phyloP scores from a whole-genome alignment of 2,329 filamentous ascomycete genomes.

The Alternaria sp. region DNA sequence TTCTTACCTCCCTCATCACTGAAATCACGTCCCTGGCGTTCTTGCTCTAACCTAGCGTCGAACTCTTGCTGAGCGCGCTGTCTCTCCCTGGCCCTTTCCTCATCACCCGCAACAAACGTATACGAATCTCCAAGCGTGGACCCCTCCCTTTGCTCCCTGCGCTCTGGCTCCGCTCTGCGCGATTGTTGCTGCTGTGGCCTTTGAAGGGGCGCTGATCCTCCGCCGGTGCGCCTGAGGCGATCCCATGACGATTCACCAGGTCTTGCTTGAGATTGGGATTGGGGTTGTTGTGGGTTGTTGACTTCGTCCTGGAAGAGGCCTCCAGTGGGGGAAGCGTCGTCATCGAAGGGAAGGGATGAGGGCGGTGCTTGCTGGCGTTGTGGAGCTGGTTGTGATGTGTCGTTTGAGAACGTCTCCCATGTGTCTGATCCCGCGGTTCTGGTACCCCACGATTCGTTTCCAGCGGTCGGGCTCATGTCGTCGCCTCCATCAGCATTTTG shows the following conservation, averaged over 20 bases:
- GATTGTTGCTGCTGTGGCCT: slow-evolving; percentile 17
- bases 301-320: slow-evolving; percentile 44
- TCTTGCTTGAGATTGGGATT: slow-evolving; percentile 19
- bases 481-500: slow-evolving; percentile 41
- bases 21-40: slow-evolving; percentile 56
- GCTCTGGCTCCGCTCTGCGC: slow-evolving; percentile 23
- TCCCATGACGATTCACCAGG: slow-evolving; percentile 54
- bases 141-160: slow-evolving; percentile 34
- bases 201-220: slow-evolving; percentile 26
- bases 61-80: slow-evolving; percentile 58
- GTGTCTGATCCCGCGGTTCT: slow-evolving; percentile 8
- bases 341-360: slow-evolving; percentile 27
- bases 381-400: slow-evolving; percentile 10
- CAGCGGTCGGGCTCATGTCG: slow-evolving; percentile 53
- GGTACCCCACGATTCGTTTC: slow-evolving; percentile 44
- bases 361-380: slow-evolving; percentile 16
- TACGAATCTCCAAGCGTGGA: slow-evolving; percentile 53
- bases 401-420: slow-evolving; percentile 23
- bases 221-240: slow-evolving; percentile 44
- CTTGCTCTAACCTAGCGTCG: slow-evolving; percentile 56
- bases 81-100: slow-evolving; percentile 53
- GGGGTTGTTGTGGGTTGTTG: slow-evolving; percentile 10
- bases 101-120: slow-evolving; percentile 51
- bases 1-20: slow-evolving; percentile 31
- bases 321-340: slow-evolving; percentile 48